These are phyloP conservation scores for Thymus mandschuricus DNA, from an alignment of 257 asterid genomes.

Conservation along the genomic window DNA sequence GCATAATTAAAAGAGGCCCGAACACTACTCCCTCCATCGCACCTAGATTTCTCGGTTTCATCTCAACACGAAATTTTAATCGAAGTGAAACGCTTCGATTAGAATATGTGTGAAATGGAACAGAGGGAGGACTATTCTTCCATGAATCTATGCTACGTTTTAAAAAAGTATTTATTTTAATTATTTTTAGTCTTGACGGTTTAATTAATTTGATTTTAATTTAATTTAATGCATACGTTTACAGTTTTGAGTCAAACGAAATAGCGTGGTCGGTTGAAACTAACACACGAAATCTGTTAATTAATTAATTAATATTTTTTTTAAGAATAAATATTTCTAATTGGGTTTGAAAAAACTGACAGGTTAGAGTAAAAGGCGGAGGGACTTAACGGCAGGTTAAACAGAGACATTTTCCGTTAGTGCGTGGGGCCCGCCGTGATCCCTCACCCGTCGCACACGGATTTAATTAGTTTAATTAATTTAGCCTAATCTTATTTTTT, in stretches of 20 bases:
- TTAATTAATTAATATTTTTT: background rate
- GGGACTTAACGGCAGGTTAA: constrained; percentile 29
- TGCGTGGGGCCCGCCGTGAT: constrained; percentile 17
- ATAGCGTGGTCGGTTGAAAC: constrained; percentile 19
- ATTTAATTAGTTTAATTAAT: background rate
- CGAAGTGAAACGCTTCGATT: too few relatives aligned
- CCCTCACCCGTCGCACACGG: constrained; percentile 10
- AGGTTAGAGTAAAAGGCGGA: background rate
- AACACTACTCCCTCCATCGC: too few relatives aligned
- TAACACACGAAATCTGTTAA: background rate
- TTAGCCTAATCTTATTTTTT: background rate
- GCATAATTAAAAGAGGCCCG: background rate
- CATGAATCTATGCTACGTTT: too few relatives aligned
- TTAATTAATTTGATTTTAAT: too few relatives aligned
- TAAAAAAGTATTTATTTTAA: too few relatives aligned
- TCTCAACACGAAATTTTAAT: too few relatives aligned
- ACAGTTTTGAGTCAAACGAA: background rate
- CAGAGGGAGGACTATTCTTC: too few relatives aligned
- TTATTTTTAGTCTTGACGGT: too few relatives aligned
- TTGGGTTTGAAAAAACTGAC: background rate
- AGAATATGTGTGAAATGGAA: too few relatives aligned
- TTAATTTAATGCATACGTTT: background rate
- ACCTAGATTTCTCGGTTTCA: too few relatives aligned
- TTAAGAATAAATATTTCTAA: background rate
- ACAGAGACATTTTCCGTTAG: constrained; percentile 20